Conservation (phyloP, 352 stramenopile genomes). For the Phytophthora ohioensis region DNA sequence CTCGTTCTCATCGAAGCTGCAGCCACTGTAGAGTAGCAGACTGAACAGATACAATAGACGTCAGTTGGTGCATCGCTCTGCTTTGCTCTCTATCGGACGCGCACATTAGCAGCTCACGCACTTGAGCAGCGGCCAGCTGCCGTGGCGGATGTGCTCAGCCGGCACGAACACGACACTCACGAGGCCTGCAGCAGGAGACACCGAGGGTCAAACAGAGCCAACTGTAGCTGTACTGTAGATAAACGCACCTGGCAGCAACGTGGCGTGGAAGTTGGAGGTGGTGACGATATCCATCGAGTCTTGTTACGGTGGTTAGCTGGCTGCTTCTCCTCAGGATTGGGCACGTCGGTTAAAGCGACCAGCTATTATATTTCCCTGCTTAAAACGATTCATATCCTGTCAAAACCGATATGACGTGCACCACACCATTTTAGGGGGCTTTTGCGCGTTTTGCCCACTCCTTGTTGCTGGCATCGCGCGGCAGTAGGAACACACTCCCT, state of each 20-base stretch:
- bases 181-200: constrained; percentile 49
- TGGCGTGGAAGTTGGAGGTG: constrained; percentile 91
- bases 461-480: constrained; percentile 36
- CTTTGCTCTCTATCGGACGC: constrained; percentile 16
- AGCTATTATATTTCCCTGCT: neutral
- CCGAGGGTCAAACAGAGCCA: neutral
- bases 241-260: constrained; percentile 74
- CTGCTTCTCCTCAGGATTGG: neutral
- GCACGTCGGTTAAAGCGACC: neutral
- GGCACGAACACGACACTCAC: constrained; percentile 86
- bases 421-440: constrained; percentile 21
- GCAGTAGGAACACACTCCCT: constrained; percentile 30
- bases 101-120: constrained; percentile 50
- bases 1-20: constrained; percentile 82
- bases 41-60: constrained; percentile 35
- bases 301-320: too few species aligned
- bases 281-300: constrained; percentile 84
- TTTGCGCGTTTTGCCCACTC: constrained; percentile 32
- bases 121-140: constrained; percentile 88
- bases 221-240: neutral
- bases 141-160: constrained; percentile 67
- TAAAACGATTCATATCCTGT: neutral
- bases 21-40: constrained; percentile 83
- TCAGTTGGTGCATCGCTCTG: constrained; percentile 7
- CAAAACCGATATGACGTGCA: constrained; percentile 16